phyloP scores from a whole-genome alignment of 306 rosid species.

The Hippophae rhamnoides region DNA sequence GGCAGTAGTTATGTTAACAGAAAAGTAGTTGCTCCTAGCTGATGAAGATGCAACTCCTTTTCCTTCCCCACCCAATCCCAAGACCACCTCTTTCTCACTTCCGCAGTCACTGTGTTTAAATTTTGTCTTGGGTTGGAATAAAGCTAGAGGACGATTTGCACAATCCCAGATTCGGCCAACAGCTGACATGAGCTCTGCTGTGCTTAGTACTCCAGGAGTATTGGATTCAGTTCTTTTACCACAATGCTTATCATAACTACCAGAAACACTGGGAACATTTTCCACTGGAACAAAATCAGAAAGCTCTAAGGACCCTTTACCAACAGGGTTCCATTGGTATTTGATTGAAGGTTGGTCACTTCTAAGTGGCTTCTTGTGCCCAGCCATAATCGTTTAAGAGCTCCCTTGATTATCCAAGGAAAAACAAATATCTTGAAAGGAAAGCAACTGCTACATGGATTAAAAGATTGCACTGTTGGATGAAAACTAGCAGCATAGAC shows the following conservation, averaged over 20 bases:
- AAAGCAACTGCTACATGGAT: conserved; percentile 28
- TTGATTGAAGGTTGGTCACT: conserved; percentile 50
- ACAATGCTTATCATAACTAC: conserved; percentile 24
- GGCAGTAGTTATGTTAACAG: conserved; percentile 18
- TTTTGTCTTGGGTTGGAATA: conserved; percentile 28
- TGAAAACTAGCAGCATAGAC: conserved; percentile 8
- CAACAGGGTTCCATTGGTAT: conserved; percentile 31
- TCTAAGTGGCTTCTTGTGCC: conserved; percentile 29
- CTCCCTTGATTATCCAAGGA: conserved; percentile 26
- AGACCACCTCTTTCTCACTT: conserved; percentile 23
- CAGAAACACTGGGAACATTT: conserved; percentile 25
- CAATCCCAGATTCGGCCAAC: conserved; percentile 62
- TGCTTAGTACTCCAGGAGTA: conserved; percentile 45
- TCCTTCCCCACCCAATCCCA: conserved; percentile 29
- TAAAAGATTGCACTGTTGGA: conserved; percentile 20
- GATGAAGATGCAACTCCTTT: conserved; percentile 24
- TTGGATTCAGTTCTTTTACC: conserved; percentile 22
- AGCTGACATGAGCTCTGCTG: conserved; percentile 47
- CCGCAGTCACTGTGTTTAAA: conserved; percentile 25
- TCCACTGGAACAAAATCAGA: conserved; percentile 33
- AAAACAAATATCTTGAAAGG: conserved; percentile 20
- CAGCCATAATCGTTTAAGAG: conserved; percentile 39
- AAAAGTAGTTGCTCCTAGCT: conserved; percentile 18
- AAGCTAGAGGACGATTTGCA: conserved; percentile 52
- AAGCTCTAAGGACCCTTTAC: conserved; percentile 26